Base-by-base conservation (phyloP, 2,329 filamentous ascomycete genomes). In the Penicillium frequentans region DNA sequence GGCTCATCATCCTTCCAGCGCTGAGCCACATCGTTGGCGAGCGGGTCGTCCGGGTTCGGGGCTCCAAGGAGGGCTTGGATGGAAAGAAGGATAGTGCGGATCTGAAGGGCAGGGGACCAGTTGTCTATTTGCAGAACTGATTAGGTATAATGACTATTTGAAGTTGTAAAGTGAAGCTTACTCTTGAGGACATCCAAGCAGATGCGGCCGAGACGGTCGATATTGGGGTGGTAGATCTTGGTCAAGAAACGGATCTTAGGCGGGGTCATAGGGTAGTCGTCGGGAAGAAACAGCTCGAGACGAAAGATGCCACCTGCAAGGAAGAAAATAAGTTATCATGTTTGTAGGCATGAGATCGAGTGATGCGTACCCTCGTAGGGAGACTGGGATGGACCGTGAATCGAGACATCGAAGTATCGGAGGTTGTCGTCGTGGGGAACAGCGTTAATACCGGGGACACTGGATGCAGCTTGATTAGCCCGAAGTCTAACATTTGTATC, bases 151-250 rank as follows among this genome's bases (percentile, higher is more conserved):
- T 26, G 2, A 16, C 1, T 10, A 3, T 10, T 35, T 13, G 6
- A 14, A 13, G 14, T 16, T 1, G 21, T 16, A 1, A 5, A 13
- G 3, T 24, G 59, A 55, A 3, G 67, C 85, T 67, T 81, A 96
- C 95, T 96, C 82, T 99, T 99, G 56, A 99, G 80, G 33, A 99
- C 95, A 73, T 99, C 95, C 49, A 99, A 81, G 73, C 96, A 99
- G 77, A 99, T 99, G 59, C 95, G 90, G 59, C 95, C 95, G 2
- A 99, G 86, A 78, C 96, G 96, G 75, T 99, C 95, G 67, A 99
- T 97, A 75, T 99, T 99, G 52, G 95, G 95, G 75, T 99, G 96
- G 78, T 98, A 99, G 76, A 99, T 98, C 80, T 96, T 97, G 68
- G 96, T 99, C 51, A 99, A 83, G 78, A 99, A 99, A 54, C 95